Conservation (phyloP, 2,329 filamentous ascomycete genomes). For the Leptoxyphium fumago region DNA sequence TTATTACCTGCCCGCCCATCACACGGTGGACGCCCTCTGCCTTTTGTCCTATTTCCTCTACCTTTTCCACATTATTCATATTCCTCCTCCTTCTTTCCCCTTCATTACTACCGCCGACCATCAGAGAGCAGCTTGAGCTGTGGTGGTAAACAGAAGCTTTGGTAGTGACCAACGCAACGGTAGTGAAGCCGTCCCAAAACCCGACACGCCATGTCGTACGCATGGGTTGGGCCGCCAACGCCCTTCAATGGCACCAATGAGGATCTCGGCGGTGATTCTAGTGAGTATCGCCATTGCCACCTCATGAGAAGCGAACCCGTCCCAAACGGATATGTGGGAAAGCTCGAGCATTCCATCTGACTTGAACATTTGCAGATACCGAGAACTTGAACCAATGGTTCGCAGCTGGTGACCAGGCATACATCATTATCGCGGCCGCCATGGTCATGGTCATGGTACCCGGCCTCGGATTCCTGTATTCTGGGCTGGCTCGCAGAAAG, state of each 20-base stretch:
- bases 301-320: background rate
- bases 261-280: conserved; percentile 59
- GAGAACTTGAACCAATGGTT: conserved; percentile 96
- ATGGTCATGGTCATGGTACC: conserved; percentile 97
- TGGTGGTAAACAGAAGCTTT: too few species aligned
- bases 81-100: too few species aligned
- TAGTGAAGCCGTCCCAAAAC: too few species aligned
- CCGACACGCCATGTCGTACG: conserved; percentile 29
- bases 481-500: conserved; percentile 91
- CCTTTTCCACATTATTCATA: too few species aligned
- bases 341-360: too few species aligned
- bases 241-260: conserved; percentile 40
- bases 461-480: conserved; percentile 94
- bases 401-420: conserved; percentile 79
- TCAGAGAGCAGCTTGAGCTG: too few species aligned
- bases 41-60: too few species aligned
- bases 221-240: conserved; percentile 31
- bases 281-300: conserved; percentile 37
- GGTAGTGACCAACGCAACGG: too few species aligned
- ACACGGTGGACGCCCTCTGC: too few species aligned
- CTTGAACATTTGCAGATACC: conserved; percentile 37
- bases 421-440: conserved; percentile 75
- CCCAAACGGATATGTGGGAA: too few species aligned
- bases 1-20: too few species aligned
- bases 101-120: too few species aligned